Percentiles rank a stretch among this genome's conserved stretches.
Conservation (phyloP, 768 basidiomycete species). For the Leccinum broughii region DNA sequence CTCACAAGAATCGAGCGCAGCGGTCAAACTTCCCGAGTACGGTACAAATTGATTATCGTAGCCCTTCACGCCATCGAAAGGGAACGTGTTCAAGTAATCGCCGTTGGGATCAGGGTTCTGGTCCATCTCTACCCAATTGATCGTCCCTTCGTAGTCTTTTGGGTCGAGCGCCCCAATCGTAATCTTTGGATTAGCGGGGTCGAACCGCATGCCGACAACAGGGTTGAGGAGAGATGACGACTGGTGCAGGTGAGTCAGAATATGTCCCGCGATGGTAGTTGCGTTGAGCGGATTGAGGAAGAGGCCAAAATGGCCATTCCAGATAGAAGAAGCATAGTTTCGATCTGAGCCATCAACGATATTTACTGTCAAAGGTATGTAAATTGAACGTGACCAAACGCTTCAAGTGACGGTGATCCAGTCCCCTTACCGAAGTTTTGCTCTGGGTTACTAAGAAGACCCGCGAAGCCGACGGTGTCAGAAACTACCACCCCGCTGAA, state of each 20-base stretch:
- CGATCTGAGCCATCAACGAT: slow-evolving; percentile 24
- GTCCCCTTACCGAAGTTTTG: slow-evolving; percentile 19
- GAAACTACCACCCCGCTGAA: slow-evolving; percentile 20
- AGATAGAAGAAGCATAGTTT: background rate
- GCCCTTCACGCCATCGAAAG: slow-evolving; percentile 31
- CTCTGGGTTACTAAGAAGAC: slow-evolving; percentile 16
- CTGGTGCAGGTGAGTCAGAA: slow-evolving; percentile 21
- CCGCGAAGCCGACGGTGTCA: slow-evolving; percentile 24
- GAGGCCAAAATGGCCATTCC: slow-evolving; percentile 28
- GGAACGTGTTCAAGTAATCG: slow-evolving; percentile 23
- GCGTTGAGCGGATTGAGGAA: slow-evolving; percentile 26
- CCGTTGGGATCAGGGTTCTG: slow-evolving; percentile 17
- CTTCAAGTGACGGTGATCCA: background rate
- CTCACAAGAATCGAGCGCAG: slow-evolving; percentile 29
- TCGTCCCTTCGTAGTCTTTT: slow-evolving; percentile 32
- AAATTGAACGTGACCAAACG: background rate
- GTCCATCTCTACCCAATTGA: slow-evolving; percentile 31
- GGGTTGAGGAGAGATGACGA: slow-evolving; percentile 31
- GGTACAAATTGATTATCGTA: slow-evolving; percentile 31
- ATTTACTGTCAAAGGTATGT: slow-evolving; percentile 16
- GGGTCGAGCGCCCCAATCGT: slow-evolving; percentile 35
- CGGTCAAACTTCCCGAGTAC: slow-evolving; percentile 12
- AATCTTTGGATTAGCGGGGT: slow-evolving; percentile 29
- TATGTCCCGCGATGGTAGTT: slow-evolving; percentile 9
- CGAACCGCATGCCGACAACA: slow-evolving; percentile 32